Base-by-base conservation (phyloP, 1,284 basidiomycete genomes). In the Puccinia triticina region DNA sequence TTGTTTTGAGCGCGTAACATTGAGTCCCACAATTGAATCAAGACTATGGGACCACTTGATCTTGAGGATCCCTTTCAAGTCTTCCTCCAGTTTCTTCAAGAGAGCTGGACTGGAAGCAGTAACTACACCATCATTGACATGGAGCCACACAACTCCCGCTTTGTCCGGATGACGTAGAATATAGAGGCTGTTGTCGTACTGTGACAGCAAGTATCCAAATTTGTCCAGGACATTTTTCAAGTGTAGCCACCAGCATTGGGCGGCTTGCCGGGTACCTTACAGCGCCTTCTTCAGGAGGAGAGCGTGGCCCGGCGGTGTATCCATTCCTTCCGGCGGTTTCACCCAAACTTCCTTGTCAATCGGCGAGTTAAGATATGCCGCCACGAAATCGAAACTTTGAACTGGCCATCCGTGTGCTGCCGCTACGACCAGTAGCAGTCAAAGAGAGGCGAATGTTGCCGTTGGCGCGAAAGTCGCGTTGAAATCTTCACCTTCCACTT, bases 111-210 rank as follows among this genome's bases (percentile, higher is more conserved):
- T 11, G 3, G 67, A 71, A 7, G 67, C 34, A 5, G 76, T 77
- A 12, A 77, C 59, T 8, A 61, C 40, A 7, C 76, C 59, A 21
- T 77, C 76, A 43, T 77, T 43, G 29, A 77, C 61, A 50, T 77
- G 76, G 2, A 77, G 29, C 53, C 55, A 77, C 2, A 77, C 7
- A 23, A 75, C 21, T 14, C 29, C 50, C 32, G 10, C 10, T 14
- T 21, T 32, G 18, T 3, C 26, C 3, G 26, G n/a, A 48, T 32
- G 5, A 3, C 21, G 10, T 3, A 32, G 34, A n/a, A 64, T 57
- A 40, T 77, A 77, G 5, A 64, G 14, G 55, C 75, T 77, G 5
- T 23, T 37, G 34, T 77, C 57, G 16, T 57, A 61, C 43, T 77
- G 53, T 10, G 23, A 34, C 3, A 34, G 53, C 8, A 37, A 18